Conservation (phyloP, 2,329 filamentous ascomycete species). For the Clonostachys chloroleuca region DNA sequence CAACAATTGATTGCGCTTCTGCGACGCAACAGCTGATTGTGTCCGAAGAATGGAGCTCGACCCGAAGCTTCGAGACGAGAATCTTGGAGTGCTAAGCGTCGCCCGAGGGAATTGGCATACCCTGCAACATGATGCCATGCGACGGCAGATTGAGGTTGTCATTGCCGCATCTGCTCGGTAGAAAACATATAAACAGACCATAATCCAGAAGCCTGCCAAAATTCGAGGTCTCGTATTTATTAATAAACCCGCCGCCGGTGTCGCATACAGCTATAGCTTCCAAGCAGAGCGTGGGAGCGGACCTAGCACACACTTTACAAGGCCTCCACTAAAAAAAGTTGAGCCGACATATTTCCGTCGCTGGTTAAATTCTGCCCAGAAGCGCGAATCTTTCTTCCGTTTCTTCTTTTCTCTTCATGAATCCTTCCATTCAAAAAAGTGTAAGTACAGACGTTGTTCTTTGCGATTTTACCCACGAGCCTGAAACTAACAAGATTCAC, state of each 20-base stretch:
- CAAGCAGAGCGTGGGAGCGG: too few species aligned
- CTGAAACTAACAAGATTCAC: constrained; percentile 20
- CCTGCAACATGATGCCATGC: too few species aligned
- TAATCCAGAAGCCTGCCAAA: too few species aligned
- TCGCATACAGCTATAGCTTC: too few species aligned
- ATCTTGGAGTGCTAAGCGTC: too few species aligned
- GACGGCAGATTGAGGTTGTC: too few species aligned
- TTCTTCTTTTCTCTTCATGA: constrained; percentile 60
- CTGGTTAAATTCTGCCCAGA: constrained; percentile 29
- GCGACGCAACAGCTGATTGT: constrained; percentile 1
- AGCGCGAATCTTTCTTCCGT: constrained; percentile 20
- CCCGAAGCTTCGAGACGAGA: background rate
- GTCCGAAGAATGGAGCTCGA: background rate
- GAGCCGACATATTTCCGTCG: constrained; percentile 8
- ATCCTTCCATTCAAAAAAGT: constrained; percentile 98
- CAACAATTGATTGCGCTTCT: constrained; percentile 2
- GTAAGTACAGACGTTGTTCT: constrained; percentile 51
- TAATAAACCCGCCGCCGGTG: too few species aligned
- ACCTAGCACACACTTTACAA: too few species aligned
- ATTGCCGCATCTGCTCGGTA: too few species aligned
- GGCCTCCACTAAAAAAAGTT: background rate
- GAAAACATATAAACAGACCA: too few species aligned
- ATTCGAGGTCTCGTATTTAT: too few species aligned
- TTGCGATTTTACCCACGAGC: background rate
- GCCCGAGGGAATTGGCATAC: too few species aligned